phyloP scores from a whole-genome alignment of 2,329 filamentous ascomycete genomes.

The Diaporthe sp. region DNA sequence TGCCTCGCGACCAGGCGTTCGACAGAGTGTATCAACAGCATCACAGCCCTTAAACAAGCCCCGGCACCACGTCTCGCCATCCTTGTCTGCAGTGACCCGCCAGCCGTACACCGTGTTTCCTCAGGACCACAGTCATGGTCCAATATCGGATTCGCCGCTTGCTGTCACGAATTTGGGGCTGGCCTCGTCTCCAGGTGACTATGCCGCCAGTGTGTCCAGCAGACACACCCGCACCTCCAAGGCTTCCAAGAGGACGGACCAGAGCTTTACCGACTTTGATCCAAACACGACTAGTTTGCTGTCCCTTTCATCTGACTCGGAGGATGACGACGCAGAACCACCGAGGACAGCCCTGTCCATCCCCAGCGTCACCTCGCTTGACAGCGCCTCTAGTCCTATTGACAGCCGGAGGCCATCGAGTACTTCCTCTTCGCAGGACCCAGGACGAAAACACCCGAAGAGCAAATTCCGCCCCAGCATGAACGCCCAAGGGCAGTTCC shows the following conservation, averaged over 20 bases:
- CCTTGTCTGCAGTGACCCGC: constrained; percentile 32
- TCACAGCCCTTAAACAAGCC: constrained; percentile 13
- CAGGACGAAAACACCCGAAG: constrained; percentile 36
- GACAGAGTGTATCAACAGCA: constrained; percentile 28
- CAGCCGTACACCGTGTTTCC: constrained; percentile 29
- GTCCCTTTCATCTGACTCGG: constrained; percentile 71
- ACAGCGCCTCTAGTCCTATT: constrained; percentile 40
- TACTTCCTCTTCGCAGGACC: constrained; percentile 36
- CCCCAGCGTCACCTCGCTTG: constrained; percentile 47
- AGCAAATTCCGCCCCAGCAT: constrained; percentile 54
- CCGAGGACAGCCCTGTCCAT: constrained; percentile 52
- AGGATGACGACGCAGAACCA: constrained; percentile 57
- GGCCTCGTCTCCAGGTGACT: constrained; percentile 55
- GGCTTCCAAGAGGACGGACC: constrained; percentile 63
- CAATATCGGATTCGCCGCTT: constrained; percentile 46
- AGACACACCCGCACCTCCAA: constrained; percentile 69
- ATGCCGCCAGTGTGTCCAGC: constrained; percentile 67
- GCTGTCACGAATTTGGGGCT: constrained; percentile 48
- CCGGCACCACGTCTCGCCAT: constrained; percentile 39
- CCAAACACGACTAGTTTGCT: constrained; percentile 69
- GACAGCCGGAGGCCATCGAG: constrained; percentile 40
- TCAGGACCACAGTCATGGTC: constrained; percentile 47
- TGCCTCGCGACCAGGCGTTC: constrained; percentile 13
- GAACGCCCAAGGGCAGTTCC: constrained; percentile 57
- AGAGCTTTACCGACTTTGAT: constrained; percentile 65